Percentiles rank a stretch among this genome's conserved stretches.
Evolutionary conservation across 306 rosid genomes (phyloP).

Genomic region (cucumber (Cucumis sativus)): DNA sequence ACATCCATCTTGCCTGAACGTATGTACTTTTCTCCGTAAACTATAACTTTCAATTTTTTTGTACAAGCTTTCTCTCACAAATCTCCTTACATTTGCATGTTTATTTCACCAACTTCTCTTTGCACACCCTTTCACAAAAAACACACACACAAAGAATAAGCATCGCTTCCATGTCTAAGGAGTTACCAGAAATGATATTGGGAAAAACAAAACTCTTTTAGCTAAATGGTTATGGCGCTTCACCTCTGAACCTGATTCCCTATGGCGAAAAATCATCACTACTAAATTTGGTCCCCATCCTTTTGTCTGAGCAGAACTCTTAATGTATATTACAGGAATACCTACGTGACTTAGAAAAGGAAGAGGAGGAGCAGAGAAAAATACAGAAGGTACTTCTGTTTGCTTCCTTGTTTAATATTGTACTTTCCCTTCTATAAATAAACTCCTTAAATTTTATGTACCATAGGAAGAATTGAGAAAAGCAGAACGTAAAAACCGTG

Average conservation of each 20-base stretch:
- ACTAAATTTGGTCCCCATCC: too few relatives aligned
- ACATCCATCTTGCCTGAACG: neutral
- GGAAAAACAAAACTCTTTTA: too few relatives aligned
- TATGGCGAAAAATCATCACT: too few relatives aligned
- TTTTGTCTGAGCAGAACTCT: conserved; percentile 10
- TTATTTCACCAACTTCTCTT: neutral
- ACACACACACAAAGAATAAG: too few relatives aligned
- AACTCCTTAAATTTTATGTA: conserved; percentile 16
- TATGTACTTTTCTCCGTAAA: neutral
- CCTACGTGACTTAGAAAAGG: conserved; percentile 66
- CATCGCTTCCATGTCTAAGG: too few relatives aligned
- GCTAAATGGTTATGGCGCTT: too few relatives aligned
- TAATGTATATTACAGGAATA: conserved; percentile 41
- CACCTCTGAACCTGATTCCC: too few relatives aligned
- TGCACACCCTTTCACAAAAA: neutral
- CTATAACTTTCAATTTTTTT: neutral
- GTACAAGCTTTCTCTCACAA: neutral
- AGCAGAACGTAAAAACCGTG: conserved; percentile 80
- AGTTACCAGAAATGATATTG: too few relatives aligned
- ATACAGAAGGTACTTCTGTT: conserved; percentile 54
- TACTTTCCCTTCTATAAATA: conserved; percentile 8
- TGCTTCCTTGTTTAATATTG: conserved; percentile 1
- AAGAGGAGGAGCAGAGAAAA: conserved; percentile 91
- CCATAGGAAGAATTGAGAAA: conserved; percentile 83
- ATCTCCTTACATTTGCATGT: neutral